Evolutionary conservation across 441 rosid genomes (phyloP).

Genomic region (Capsella rubella): DNA sequence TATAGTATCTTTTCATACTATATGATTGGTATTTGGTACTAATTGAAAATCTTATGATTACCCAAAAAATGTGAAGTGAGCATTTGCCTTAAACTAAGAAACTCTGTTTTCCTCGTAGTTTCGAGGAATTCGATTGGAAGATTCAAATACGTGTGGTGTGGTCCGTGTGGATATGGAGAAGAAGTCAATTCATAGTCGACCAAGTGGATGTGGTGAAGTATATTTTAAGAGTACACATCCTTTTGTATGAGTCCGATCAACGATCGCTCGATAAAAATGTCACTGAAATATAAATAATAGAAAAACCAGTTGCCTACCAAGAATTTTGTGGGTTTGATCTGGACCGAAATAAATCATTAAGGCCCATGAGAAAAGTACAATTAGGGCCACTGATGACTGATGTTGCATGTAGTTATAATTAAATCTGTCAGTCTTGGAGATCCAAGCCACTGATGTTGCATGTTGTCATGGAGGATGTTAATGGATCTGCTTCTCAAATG

Average conservation of each 20-base stretch:
- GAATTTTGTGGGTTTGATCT: not conserved
- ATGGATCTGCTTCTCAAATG: not conserved
- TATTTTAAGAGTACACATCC: not conserved
- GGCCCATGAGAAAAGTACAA: not conserved
- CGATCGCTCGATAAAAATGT: not conserved
- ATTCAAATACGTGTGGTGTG: slow-evolving; percentile 15
- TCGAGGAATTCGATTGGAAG: slow-evolving; percentile 8
- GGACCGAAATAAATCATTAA: not conserved
- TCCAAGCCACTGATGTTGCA: too few species aligned
- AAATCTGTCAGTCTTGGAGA: too few species aligned
- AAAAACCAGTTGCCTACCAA: not conserved
- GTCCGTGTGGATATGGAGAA: not conserved
- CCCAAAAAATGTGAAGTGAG: not conserved
- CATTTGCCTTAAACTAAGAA: not conserved
- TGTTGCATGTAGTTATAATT: too few species aligned
- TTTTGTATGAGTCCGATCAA: not conserved
- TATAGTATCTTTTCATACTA: too few species aligned
- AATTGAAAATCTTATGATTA: not conserved
- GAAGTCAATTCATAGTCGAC: not conserved
- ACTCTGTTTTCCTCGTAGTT: not conserved
- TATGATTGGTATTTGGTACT: not conserved
- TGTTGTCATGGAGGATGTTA: not conserved
- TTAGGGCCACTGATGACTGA: not conserved
- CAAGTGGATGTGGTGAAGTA: slow-evolving; percentile 21
- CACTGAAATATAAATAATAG: not conserved